Conservation (phyloP, 495 filamentous ascomycete species). For the Polyplosphaeria fusca region DNA sequence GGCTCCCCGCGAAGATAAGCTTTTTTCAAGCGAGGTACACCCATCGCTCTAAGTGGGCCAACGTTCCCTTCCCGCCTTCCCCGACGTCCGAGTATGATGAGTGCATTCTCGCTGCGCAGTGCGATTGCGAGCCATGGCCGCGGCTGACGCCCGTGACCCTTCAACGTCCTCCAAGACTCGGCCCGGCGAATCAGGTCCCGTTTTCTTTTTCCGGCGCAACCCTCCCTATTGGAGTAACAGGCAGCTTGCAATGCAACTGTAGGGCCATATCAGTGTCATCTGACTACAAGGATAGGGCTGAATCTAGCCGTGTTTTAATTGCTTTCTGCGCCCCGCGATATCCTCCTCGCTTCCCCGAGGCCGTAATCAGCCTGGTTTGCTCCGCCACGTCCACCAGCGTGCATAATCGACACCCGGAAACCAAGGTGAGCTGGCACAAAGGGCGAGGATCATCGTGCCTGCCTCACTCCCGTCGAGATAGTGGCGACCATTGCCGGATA, state of each 20-base stretch:
- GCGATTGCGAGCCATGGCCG: slow-evolving; percentile 7
- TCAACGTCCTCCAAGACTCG: slow-evolving; percentile 12
- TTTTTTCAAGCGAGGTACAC: slow-evolving; percentile 1
- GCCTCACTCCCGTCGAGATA: slow-evolving; percentile 13
- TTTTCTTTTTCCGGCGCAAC: slow-evolving; percentile 9
- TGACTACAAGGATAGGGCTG: background rate
- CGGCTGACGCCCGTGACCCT: slow-evolving; percentile 7
- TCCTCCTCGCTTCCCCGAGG: background rate
- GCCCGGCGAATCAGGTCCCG: slow-evolving; percentile 13
- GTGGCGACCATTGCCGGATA: slow-evolving; percentile 3
- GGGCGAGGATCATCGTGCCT: slow-evolving; percentile 7
- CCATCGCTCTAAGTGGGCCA: slow-evolving; percentile 1
- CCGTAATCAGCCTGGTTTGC: background rate
- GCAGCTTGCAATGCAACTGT: slow-evolving; percentile 8
- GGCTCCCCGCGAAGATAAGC: slow-evolving; percentile 10
- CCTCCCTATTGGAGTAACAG: slow-evolving; percentile 13
- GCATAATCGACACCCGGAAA: background rate
- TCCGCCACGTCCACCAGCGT: background rate
- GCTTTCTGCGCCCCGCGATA: background rate
- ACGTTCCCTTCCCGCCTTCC: slow-evolving; percentile 12
- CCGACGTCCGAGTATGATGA: background rate
- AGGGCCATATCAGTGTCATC: background rate
- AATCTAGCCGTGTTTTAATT: background rate
- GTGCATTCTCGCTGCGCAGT: background rate
- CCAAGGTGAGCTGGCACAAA: background rate